Base-by-base conservation (phyloP, 2,329 filamentous ascomycete genomes). In the Pyrenochaeta sp. region DNA sequence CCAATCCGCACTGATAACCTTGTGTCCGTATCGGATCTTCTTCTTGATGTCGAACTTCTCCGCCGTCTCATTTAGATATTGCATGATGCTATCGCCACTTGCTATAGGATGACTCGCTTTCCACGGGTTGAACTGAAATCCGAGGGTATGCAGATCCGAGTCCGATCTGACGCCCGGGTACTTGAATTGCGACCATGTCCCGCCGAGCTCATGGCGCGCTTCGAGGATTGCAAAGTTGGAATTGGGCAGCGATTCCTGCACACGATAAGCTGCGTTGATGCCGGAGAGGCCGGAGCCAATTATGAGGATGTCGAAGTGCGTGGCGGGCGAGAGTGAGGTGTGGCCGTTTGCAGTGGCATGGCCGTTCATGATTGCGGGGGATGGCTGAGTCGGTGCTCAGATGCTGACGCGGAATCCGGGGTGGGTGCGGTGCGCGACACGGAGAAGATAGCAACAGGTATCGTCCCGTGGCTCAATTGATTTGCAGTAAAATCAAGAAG, bases 141-240 rank as follows among this genome's bases (percentile, higher is more conserved):
- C 82, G 55, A 83, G 82, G 5, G 82, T 83, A 67, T 82, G 78
- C 44, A 84, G 71, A 61, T 84, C 82, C 0, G 79, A 81, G 58
- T 83, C 81, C 19, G 80, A 82, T 13, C 81, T 79, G 62, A 91
- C 89, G 7, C 91, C 89, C 0, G 90, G 91, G 66, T 92, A 94
- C 40, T 83, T 85, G 79, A 92, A 94, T 2, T 93, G 78, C 67
- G 90, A 88, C 91, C 91, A 93, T 0, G 91, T 94, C 1, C 91
- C 91, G 1, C 91, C 91, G 5, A 93, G 81, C 27, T 81, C 79
- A 49, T 83, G 80, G 34, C 91, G 87, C 1, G 82, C 83, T 74
- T 94, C 91, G 15, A 93, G 82, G 27, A 94, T 85, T 12, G 85
- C 82, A 71, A 90, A 93, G 2, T 76, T 84, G 39, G 82, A 77